Conservation (phyloP, 371 early-diverging fungal genomes). For the Syncephalastrum monosporum region DNA sequence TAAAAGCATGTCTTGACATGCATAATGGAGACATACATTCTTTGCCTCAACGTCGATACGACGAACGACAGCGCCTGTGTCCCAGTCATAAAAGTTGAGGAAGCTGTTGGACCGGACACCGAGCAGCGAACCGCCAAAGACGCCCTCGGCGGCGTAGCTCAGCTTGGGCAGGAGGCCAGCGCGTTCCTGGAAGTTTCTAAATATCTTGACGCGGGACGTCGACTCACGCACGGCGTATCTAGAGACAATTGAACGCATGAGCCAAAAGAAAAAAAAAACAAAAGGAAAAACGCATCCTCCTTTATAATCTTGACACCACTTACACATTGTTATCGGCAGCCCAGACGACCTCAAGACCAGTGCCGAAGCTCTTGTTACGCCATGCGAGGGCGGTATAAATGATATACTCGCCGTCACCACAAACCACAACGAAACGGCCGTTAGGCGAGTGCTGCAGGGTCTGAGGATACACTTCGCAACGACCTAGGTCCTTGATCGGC, state of each 20-base stretch:
- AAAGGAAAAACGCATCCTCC: no score
- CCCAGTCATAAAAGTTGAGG: conserved; percentile 97
- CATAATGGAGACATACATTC: conserved; percentile 47
- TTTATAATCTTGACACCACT: conserved; percentile 7
- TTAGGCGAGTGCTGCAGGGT: conserved; percentile 96
- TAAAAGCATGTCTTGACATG: neutral
- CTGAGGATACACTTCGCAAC: conserved; percentile 96
- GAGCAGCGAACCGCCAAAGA: conserved; percentile 92
- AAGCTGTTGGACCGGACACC: conserved; percentile 84
- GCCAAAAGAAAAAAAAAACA: neutral
- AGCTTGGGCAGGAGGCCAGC: conserved; percentile 62
- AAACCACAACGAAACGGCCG: conserved; percentile 97
- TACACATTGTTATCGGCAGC: conserved; percentile 90
- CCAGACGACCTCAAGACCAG: conserved; percentile 96
- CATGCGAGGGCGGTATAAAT: conserved; percentile 98
- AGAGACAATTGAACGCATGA: neutral
- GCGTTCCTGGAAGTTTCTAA: conserved; percentile 92
- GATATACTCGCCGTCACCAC: conserved; percentile 98
- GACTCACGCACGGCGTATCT: conserved; percentile 95
- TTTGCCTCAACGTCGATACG: conserved; percentile 92
- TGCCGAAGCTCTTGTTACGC: conserved; percentile 98
- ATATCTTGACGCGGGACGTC: conserved; percentile 79
- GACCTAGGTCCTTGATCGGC: conserved; percentile 93
- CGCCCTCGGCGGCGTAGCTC: conserved; percentile 86
- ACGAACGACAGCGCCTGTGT: conserved; percentile 85